A percentile compares a stretch with the other conserved stretches of the same genome.
Evolutionary conservation across 495 filamentous ascomycete genomes (phyloP).

Genomic region (Tuber aestivum): DNA sequence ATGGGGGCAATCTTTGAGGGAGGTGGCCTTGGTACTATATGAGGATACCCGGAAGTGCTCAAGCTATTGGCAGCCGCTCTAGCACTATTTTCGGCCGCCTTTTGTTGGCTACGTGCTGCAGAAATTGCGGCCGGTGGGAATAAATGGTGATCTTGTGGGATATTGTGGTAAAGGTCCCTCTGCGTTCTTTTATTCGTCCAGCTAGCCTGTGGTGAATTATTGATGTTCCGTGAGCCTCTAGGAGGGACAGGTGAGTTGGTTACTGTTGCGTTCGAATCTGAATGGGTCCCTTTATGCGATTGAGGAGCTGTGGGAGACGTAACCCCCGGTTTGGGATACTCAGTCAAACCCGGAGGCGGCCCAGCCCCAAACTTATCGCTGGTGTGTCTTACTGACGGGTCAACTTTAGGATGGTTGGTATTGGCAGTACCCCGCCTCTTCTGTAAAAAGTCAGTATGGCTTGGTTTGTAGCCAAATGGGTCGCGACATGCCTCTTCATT

Average conservation of each 20-base stretch:
- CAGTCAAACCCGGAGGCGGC: not conserved
- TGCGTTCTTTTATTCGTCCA: not conserved
- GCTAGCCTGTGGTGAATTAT: not conserved
- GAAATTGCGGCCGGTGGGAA: not conserved
- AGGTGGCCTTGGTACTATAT: slow-evolving; percentile 1
- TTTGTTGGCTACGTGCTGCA: not conserved
- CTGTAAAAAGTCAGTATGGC: not conserved
- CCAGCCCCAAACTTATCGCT: not conserved
- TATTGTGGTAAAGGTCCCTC: not conserved
- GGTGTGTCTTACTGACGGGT: not conserved
- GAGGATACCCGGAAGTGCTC: not conserved
- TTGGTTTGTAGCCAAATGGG: not conserved
- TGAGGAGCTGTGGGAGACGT: not conserved
- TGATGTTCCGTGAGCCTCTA: not conserved
- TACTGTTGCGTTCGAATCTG: not conserved
- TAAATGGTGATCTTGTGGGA: not conserved
- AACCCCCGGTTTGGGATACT: not conserved
- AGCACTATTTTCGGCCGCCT: not conserved
- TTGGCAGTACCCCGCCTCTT: not conserved
- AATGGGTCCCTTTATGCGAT: not conserved
- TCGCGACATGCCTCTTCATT: not conserved
- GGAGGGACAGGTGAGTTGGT: not conserved
- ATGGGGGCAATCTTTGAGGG: not conserved
- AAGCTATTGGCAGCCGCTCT: not conserved
- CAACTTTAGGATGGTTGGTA: not conserved